phyloP scores from a whole-genome alignment of 2,329 filamentous ascomycete species.

The Mariannaea elegans region DNA sequence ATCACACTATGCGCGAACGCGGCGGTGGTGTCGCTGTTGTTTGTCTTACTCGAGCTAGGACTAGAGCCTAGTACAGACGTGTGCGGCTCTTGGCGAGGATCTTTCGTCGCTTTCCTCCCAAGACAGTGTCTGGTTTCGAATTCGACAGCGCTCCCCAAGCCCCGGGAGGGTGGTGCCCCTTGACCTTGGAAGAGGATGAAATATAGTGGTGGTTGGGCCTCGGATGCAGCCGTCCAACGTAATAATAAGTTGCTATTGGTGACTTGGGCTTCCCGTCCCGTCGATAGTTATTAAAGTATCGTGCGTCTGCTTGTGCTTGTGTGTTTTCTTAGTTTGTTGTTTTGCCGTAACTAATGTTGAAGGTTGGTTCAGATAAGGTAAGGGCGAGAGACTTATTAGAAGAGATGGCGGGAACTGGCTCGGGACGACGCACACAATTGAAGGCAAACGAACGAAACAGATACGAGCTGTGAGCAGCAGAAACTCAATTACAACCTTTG shows the following conservation, averaged over 20 bases:
- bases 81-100: too few species aligned
- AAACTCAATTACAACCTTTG: neutral
- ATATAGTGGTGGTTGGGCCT: conserved; percentile 5
- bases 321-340: too few species aligned
- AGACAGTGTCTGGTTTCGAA: too few species aligned
- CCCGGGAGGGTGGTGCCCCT: too few species aligned
- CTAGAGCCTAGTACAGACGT: too few species aligned
- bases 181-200: too few species aligned
- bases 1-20: conserved; percentile 10
- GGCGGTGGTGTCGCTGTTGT: neutral
- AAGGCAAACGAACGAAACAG: conserved; percentile 13
- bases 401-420: neutral
- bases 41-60: conserved; percentile 12
- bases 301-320: conserved; percentile 4
- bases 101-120: conserved; percentile 11
- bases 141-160: too few species aligned
- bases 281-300: conserved; percentile 8
- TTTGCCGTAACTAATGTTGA: too few species aligned
- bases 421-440: neutral
- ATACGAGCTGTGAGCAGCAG: conserved; percentile 14
- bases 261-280: neutral
- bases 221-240: conserved; percentile 10
- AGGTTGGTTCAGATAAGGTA: neutral
- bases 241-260: neutral
- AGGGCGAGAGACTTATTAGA: too few species aligned